Conservation (phyloP, 2,329 filamentous ascomycete species). For the Fusarium sp. region DNA sequence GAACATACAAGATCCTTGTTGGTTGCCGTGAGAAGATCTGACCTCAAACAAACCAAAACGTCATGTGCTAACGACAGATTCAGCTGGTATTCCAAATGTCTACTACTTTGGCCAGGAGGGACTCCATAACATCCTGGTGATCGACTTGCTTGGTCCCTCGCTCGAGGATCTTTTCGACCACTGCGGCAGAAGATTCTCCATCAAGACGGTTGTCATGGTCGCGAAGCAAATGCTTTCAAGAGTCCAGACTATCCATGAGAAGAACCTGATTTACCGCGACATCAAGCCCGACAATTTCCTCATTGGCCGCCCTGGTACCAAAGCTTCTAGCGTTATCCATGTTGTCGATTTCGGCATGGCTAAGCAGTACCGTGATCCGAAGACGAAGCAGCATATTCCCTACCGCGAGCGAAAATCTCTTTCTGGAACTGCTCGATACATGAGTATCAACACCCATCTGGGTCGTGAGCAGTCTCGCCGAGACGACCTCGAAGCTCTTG, state of each 20-base stretch:
- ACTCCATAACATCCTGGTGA: slow-evolving; percentile 98
- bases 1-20: slow-evolving; percentile 99
- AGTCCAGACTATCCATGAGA: slow-evolving; percentile 95
- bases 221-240: slow-evolving; percentile 98
- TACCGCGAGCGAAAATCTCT: slow-evolving; percentile 97
- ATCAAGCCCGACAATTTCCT: slow-evolving; percentile 99
- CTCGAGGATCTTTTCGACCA: slow-evolving; percentile 98
- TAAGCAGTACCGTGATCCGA: slow-evolving; percentile 98
- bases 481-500: slow-evolving; percentile 92
- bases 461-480: slow-evolving; percentile 95
- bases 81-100: slow-evolving; percentile 98
- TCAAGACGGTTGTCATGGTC: slow-evolving; percentile 99
- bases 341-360: slow-evolving; percentile 99
- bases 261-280: slow-evolving; percentile 98
- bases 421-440: slow-evolving; percentile 96
- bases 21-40: slow-evolving; percentile 84
- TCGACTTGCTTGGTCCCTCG: slow-evolving; percentile 93
- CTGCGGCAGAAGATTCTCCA: slow-evolving; percentile 93
- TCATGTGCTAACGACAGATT: slow-evolving; percentile 40
- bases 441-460: slow-evolving; percentile 99
- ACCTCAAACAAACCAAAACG: slow-evolving; percentile 49
- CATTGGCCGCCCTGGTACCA: slow-evolving; percentile 90
- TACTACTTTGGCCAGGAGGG: slow-evolving; percentile 99
- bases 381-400: slow-evolving; percentile 98
- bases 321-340: slow-evolving; percentile 97